These are phyloP conservation scores for Goniomonas avonlea DNA, from an alignment of 78 protist species.

Conservation along the genomic window DNA sequence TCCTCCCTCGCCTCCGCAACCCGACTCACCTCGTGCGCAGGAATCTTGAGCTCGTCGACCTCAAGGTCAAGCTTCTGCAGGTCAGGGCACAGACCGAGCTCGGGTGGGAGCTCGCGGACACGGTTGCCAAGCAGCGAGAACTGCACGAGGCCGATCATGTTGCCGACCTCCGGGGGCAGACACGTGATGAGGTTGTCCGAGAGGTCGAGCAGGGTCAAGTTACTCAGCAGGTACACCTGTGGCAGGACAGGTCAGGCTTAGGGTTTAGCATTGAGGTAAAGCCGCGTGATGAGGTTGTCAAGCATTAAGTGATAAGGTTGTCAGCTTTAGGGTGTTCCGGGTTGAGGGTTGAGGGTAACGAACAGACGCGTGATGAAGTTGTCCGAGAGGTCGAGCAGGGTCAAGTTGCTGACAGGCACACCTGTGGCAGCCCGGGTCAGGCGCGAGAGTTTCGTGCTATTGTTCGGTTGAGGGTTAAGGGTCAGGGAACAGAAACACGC, in stretches of 20 bases:
- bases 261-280: too few species aligned
- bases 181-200: neutral
- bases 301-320: too few species aligned
- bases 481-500: too few species aligned
- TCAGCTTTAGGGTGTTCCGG: too few species aligned
- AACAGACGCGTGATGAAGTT: neutral
- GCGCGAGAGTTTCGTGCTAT: too few species aligned
- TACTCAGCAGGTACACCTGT: neutral
- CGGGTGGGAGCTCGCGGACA: constrained; percentile 19
- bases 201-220: constrained; percentile 13
- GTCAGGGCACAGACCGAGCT: neutral
- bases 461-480: too few species aligned
- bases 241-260: too few species aligned
- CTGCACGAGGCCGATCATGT: neutral
- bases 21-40: constrained; percentile 25
- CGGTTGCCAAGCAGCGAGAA: neutral
- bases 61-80: neutral
- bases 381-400: constrained; percentile 17
- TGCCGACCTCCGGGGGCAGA: neutral
- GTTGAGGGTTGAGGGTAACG: too few species aligned
- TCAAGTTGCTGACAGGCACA: too few species aligned
- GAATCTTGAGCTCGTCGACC: neutral
- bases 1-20: too few species aligned
- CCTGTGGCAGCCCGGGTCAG: too few species aligned
- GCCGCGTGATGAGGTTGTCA: too few species aligned